Evolutionary conservation across 495 filamentous ascomycete genomes (phyloP), one percentile per base, ranked within the genome.

Genomic region (Penicillium pulvis): DNA sequence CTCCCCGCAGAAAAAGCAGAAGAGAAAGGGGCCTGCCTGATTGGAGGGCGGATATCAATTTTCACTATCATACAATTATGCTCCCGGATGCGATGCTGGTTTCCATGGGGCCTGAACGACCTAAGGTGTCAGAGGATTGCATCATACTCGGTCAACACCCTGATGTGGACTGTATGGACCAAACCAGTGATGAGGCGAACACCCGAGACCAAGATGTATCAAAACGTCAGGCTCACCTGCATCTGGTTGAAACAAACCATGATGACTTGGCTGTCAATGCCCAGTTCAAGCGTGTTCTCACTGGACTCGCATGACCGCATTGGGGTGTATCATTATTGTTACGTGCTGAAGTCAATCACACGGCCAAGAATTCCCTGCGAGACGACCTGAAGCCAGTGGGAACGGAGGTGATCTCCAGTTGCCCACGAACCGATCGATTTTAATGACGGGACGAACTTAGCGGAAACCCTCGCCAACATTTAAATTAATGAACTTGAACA

Each of bases 1-100:
- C 4, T 49, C 46, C 17, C 46, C 46, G 16, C 24, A 31, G 46
- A 49, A 49, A 17, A 49, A 49, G 24, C 23, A 49, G 46, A 49
- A 49, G 46, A 30, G 16, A 16, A 31, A 49, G 14, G 24, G 46
- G 9, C 16, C 26, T 8, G 26, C 14, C 12, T 49, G 46, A 31
- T 49, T 16, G 17, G 6, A 41, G 11, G 14, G 16, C 17, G 39
- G 39, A 8, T 36, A 11, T 14, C 0, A 4, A 3, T 1, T 41
- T 41, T 4, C 33, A 41, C 39, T 7, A n/a, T n/a, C 39, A 16
- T 12, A 39, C 17, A 16, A 16, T 41, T 41, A 17, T 41, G 14
- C 39, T 41, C 39, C 16, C 17, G 0, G 14, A 17, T n/a, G 4
- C 16, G 12, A 41, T 14, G 6, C 39, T 41, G 39, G 39, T 41